Conservation (phyloP, 306 rosid genomes). For the Canavalia gladiata region DNA sequence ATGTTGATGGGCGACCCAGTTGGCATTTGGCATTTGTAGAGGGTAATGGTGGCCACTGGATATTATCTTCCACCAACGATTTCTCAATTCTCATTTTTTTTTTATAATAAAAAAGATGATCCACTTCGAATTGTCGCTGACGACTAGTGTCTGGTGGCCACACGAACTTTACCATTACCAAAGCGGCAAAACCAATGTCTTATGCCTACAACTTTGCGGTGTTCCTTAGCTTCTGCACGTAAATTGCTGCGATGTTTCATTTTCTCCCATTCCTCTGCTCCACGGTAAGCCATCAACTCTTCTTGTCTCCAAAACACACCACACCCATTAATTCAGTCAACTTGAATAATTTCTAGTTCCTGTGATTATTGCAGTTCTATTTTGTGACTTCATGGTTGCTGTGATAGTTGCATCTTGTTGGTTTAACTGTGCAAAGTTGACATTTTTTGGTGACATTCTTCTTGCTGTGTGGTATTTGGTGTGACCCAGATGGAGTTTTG, state of each 20-base stretch:
- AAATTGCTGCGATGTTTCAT: conserved; percentile 45
- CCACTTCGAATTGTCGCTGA: conserved; percentile 51
- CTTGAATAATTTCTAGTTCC: conserved; percentile 9
- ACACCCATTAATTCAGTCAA: neutral
- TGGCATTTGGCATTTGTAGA: neutral
- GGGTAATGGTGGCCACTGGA: neutral
- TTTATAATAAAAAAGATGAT: neutral
- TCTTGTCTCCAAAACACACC: neutral
- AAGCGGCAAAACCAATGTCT: conserved; percentile 38
- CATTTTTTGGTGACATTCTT: conserved; percentile 1
- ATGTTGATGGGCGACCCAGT: conserved; percentile 24
- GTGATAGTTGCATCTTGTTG: conserved; percentile 36
- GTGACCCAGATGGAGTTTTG: conserved; percentile 49
- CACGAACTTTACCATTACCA: conserved; percentile 60
- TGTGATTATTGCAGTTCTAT: conserved; percentile 1
- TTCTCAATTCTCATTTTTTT: neutral
- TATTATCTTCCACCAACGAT: conserved; percentile 13
- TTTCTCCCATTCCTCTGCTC: conserved; percentile 37
- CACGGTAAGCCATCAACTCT: conserved; percentile 57
- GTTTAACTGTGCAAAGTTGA: conserved; percentile 5
- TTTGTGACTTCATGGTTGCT: conserved; percentile 4
- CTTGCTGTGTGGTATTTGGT: conserved; percentile 28
- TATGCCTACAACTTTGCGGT: neutral
- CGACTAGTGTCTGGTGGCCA: conserved; percentile 56
- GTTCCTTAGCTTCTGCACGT: conserved; percentile 34